phyloP scores from a whole-genome alignment of 2,329 filamentous ascomycete genomes.

The Hymenoscyphus linearis region DNA sequence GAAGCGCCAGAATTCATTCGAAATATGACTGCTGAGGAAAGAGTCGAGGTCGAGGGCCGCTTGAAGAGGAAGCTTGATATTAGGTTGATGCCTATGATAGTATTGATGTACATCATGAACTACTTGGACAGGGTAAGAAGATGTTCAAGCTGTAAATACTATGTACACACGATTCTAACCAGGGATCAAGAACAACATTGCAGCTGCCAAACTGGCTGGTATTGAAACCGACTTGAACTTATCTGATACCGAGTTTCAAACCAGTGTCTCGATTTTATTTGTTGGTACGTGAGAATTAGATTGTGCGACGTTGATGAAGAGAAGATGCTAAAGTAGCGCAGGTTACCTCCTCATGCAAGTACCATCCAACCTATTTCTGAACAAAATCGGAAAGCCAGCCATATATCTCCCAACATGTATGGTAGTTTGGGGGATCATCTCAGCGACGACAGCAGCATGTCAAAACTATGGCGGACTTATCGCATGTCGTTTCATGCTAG shows the following conservation, averaged over 20 bases:
- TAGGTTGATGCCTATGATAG: constrained; percentile 59
- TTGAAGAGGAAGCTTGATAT: constrained; percentile 61
- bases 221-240: constrained; percentile 39
- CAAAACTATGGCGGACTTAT: constrained; percentile 42
- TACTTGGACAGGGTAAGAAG: constrained; percentile 47
- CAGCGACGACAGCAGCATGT: constrained; percentile 43
- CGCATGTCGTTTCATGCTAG: constrained; percentile 44
- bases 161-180: constrained; percentile 47
- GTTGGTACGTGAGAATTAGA: constrained; percentile 24
- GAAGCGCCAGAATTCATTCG: constrained; percentile 33
- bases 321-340: neutral
- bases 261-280: constrained; percentile 37
- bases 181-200: constrained; percentile 49
- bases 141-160: constrained; percentile 45
- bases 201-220: constrained; percentile 47
- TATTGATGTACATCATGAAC: constrained; percentile 67
- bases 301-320: neutral
- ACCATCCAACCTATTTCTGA: constrained; percentile 44
- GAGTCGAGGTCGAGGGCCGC: constrained; percentile 46
- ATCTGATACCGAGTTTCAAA: constrained; percentile 39
- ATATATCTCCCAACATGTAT: constrained; percentile 47
- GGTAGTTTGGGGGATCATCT: constrained; percentile 45
- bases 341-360: constrained; percentile 39
- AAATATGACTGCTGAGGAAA: constrained; percentile 46
- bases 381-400: constrained; percentile 44